phyloP scores from a whole-genome alignment of 306 rosid species.

The Casuarina cunninghamiana region DNA sequence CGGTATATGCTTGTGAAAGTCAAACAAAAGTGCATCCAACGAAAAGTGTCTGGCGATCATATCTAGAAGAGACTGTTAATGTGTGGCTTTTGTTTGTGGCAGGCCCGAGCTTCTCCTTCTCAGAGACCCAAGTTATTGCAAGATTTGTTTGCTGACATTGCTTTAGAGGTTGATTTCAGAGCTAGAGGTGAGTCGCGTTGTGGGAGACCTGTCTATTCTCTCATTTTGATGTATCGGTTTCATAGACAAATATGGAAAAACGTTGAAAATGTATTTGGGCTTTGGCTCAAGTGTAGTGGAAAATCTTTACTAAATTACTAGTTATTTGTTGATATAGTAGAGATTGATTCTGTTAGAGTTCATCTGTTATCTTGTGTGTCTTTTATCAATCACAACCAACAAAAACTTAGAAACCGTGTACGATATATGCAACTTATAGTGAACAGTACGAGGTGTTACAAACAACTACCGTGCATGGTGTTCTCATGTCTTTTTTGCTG shows the following conservation, averaged over 20 bases:
- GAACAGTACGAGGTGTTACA: slow-evolving; percentile 2
- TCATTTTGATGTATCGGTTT: background rate
- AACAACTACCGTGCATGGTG: background rate
- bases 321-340: background rate
- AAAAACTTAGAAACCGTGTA: slow-evolving; percentile 8
- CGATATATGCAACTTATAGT: background rate
- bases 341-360: background rate
- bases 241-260: background rate
- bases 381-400: background rate
- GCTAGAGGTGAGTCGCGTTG: slow-evolving; percentile 68
- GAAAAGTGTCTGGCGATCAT: no score
- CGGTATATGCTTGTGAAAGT: background rate
- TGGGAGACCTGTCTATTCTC: background rate
- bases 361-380: background rate
- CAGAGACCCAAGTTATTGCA: slow-evolving; percentile 92
- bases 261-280: background rate
- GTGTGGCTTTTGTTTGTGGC: slow-evolving; percentile 29
- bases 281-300: background rate
- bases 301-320: background rate
- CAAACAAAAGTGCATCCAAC: background rate
- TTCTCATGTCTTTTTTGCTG: slow-evolving; percentile 22
- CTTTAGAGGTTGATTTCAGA: slow-evolving; percentile 85
- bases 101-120: slow-evolving; percentile 79
- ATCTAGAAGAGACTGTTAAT: background rate
- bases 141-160: slow-evolving; percentile 91